These are phyloP conservation scores for Hypoxylon sp. DNA, from an alignment of 2,329 filamentous ascomycete genomes.

Conservation along the genomic window DNA sequence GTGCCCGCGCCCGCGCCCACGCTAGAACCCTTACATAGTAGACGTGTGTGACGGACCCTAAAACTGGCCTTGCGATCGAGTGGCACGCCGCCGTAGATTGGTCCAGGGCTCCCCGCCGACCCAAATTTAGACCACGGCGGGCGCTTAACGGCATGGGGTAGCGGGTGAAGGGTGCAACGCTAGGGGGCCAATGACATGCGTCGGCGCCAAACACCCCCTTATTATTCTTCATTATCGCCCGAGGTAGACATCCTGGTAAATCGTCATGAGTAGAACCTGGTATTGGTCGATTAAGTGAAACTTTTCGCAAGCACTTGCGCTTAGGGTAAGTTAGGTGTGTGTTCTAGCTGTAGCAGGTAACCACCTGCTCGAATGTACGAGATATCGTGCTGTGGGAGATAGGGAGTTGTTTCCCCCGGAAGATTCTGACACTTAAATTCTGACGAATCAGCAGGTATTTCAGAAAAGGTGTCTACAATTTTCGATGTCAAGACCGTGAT, in stretches of 20 bases:
- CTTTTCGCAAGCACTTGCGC: conserved; percentile 8
- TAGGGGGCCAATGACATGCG: conserved; percentile 22
- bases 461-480: not conserved
- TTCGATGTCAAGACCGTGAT: too few species aligned
- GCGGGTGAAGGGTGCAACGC: conserved; percentile 4
- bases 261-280: not conserved
- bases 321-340: conserved; percentile 8
- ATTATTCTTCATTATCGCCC: conserved; percentile 10
- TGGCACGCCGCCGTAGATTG: conserved; percentile 39
- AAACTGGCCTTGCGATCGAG: not conserved
- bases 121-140: conserved; percentile 41
- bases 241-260: conserved; percentile 10
- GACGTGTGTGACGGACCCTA: conserved; percentile 35
- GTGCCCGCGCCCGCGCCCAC: conserved; percentile 41
- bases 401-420: conserved; percentile 9
- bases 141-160: conserved; percentile 43
- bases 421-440: not conserved
- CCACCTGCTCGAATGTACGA: conserved; percentile 18
- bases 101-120: conserved; percentile 20
- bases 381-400: conserved; percentile 14
- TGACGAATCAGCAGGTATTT: not conserved
- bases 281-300: conserved; percentile 17
- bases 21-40: not conserved
- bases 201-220: conserved; percentile 25
- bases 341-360: not conserved